A percentile compares a stretch with the other conserved stretches of the same genome.
Evolutionary conservation across 129 eudicot genomes (phyloP).

Genomic region (Arctium lappa): DNA sequence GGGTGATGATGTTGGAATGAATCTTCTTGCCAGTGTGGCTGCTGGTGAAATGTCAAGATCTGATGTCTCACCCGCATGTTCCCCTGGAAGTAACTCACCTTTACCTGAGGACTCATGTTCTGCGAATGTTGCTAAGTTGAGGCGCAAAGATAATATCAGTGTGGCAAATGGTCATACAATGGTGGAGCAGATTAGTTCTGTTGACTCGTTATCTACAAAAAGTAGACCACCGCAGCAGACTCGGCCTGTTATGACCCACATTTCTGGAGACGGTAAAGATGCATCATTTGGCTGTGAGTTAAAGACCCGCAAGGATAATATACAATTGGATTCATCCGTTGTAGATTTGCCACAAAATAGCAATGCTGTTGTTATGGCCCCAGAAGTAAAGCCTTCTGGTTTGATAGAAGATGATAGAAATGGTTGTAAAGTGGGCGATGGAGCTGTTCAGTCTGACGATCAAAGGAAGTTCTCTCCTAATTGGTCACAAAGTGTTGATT

Average conservation of each 20-base stretch:
- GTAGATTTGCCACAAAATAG: constrained; percentile 1
- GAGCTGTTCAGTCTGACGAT: constrained; percentile 15
- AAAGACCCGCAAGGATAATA: constrained; percentile 17
- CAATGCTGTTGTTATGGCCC: background rate
- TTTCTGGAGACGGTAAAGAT: constrained; percentile 26
- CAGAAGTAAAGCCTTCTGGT: constrained; percentile 22
- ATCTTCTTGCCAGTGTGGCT: constrained; percentile 95
- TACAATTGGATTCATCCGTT: constrained; percentile 2
- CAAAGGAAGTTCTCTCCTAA: background rate
- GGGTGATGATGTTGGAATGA: constrained; percentile 86
- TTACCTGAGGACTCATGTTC: constrained; percentile 44
- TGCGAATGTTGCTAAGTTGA: constrained; percentile 36
- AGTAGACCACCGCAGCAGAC: background rate
- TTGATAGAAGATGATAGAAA: constrained; percentile 5
- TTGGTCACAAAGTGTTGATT: constrained; percentile 6
- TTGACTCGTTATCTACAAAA: background rate
- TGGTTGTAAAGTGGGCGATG: constrained; percentile 17
- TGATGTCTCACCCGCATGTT: constrained; percentile 47
- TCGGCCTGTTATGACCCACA: background rate
- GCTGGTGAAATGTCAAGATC: constrained; percentile 87
- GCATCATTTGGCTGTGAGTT: constrained; percentile 21
- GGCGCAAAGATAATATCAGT: constrained; percentile 25
- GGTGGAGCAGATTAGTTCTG: constrained; percentile 11
- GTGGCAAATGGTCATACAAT: constrained; percentile 28
- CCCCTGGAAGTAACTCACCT: constrained; percentile 44